phyloP scores from a whole-genome alignment of 1,139 yeast species.

The Zygosaccharomyces pseudobailii region DNA sequence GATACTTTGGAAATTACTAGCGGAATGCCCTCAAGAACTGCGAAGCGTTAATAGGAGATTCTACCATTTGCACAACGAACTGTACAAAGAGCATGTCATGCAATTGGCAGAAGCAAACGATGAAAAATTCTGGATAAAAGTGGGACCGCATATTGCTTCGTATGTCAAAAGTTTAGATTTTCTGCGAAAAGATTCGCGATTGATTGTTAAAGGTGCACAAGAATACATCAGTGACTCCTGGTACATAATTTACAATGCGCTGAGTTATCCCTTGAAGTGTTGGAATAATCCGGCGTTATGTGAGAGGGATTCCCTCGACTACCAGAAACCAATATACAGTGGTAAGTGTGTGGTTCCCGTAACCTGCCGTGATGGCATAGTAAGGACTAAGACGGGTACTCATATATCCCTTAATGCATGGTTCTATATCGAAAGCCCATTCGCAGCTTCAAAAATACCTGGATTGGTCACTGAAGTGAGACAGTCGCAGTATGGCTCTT shows the following conservation, averaged over 20 bases:
- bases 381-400: neutral
- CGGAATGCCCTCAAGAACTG: slow-evolving; percentile 9
- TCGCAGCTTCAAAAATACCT: slow-evolving; percentile 8
- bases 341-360: slow-evolving; percentile 10
- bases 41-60: slow-evolving; percentile 8
- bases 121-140: slow-evolving; percentile 7
- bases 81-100: slow-evolving; percentile 5
- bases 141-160: neutral
- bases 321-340: slow-evolving; percentile 9
- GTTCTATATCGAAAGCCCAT: slow-evolving; percentile 10
- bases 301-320: slow-evolving; percentile 8
- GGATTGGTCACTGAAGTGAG: slow-evolving; percentile 11
- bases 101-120: neutral
- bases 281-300: slow-evolving; percentile 4
- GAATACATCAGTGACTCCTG: slow-evolving; percentile 23
- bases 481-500: slow-evolving; percentile 9
- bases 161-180: slow-evolving; percentile 13
- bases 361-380: neutral
- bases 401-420: slow-evolving; percentile 11
- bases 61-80: slow-evolving; percentile 11
- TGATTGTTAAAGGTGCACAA: slow-evolving; percentile 1
- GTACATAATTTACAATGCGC: slow-evolving; percentile 18
- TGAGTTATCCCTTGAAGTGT: slow-evolving; percentile 12
- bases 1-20: slow-evolving; percentile 8
- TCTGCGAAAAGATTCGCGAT: slow-evolving; percentile 8